Conservation (phyloP, 139 green algal genomes). For the Tetradesmus lagerheimii region DNA sequence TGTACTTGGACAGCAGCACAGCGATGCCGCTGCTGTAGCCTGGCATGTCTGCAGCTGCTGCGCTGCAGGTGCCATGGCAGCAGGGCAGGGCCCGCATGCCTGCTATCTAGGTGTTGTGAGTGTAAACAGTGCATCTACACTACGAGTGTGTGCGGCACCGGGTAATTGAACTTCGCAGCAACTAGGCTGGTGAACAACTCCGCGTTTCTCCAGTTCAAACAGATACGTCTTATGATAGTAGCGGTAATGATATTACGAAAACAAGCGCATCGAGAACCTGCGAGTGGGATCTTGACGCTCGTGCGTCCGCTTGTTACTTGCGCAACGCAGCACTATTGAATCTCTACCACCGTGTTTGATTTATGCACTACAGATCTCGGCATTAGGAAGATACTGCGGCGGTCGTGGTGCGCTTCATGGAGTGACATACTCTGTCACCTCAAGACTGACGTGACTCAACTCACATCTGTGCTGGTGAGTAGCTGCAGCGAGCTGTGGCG, state of each 20-base stretch:
- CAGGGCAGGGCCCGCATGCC: neutral
- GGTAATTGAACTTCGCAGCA: neutral
- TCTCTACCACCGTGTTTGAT: no score
- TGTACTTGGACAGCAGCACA: neutral
- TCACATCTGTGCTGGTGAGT: no score
- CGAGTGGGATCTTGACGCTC: neutral
- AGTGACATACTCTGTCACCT: neutral
- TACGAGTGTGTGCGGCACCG: neutral
- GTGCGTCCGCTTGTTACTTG: neutral
- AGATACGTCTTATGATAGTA: no score
- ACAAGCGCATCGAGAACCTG: neutral
- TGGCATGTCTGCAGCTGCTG: neutral
- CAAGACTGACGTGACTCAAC: no score
- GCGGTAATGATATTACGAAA: neutral
- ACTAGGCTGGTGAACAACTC: neutral
- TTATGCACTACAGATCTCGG: neutral
- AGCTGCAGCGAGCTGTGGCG: no score
- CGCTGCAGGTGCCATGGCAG: neutral
- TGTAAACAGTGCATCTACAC: neutral
- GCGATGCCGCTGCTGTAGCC: neutral
- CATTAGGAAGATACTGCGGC: neutral
- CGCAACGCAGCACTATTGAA: neutral
- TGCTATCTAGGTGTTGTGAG: neutral
- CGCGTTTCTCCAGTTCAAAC: no score
- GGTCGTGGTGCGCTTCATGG: no score